Base-by-base conservation (phyloP, 306 rosid species). In the Acacia crassicarpa region DNA sequence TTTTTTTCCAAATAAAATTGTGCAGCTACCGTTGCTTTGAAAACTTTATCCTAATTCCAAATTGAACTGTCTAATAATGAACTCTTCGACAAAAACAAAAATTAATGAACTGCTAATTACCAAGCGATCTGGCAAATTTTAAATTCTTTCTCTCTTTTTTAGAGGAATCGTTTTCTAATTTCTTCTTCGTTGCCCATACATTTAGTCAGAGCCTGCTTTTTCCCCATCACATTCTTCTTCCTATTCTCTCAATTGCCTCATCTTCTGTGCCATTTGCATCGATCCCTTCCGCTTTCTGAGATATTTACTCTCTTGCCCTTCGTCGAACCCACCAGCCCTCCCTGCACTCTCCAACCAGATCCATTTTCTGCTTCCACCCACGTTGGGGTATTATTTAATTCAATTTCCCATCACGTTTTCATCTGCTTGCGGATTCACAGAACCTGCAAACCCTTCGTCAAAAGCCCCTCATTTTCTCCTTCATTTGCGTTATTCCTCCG, bases 231-330 rank as follows among this genome's bases (percentile, higher is more conserved):
- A 13, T 17, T 78, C 71, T 75, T 30, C 51, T 13, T 30, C 23
- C 45, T 38, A 75, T 33, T 33, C 68, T 66, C 22, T 53, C 73
- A 41, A 49, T 22, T 58, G 12, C 48, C 17, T 53, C 20, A 65
- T 65, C 41, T 20, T 11, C 65, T 78, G 23, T 43, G 67, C 78
- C 2, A 68, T 68, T 40, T 33, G 73, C 58, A 27, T 49, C 73
- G 38, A n/a, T 48, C 51, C 33, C 12, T 30, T 1, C 44, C 23
- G 17, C 15, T 80, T 58, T 66, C 56, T 67, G 25, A 53, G 3
- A 10, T 27, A 77, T 68, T 86, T 86, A 87, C 87, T 61, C 43
- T 15, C 79, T 46, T 79, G 69, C 86, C 85, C 77, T 43, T 40
- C 38, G 6, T 16, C 16, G 19, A 41, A 43, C 65, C 0, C 20